Base-by-base conservation (phyloP, 306 rosid species). In the Quercus berberidifolia region DNA sequence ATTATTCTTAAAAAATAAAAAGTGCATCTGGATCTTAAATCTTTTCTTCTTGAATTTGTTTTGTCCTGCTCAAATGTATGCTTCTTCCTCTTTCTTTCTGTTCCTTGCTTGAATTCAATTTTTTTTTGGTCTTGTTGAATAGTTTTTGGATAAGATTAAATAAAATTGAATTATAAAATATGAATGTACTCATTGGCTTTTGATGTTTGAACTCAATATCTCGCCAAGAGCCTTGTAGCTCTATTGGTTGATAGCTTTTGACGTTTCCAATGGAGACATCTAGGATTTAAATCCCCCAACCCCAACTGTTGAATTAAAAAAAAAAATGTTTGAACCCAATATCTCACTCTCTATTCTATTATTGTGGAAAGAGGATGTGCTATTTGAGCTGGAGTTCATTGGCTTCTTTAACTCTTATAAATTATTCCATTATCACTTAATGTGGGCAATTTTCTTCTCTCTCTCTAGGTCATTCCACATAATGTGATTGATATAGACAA, bases 401-500 rank as follows among this genome's bases (percentile, higher is more conserved):
- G 17, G 4, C 7, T 26, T 62, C 11, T 67, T 3, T 31, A 4
- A 10, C 52, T 65, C 70, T 60, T 30, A 60, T 14, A 19, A 12
- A 12, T 23, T 51, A 8, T 17, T 49, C 25, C 6, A 0, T 43
- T 20, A 49, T 51, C 11, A 6, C 31, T 46, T 43, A 71, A 71
- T 49, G n/a, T 33, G 3, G 20, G 56, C 9, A 68, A 19, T 70
- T 81, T 10, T 56, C 33, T 82, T 52, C 43, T 38, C 10, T 35
- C 41, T 38, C 10, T 38, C 43, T 69, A 94, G 98, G 86, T 73
- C 76, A 58, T 80, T 82, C 31, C 79, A 52, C 77, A 58, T 30
- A 87, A 87, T 35, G 88, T 88, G 81, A 89, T 92, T 77, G 90
- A 89, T 69, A 52, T 92, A 41, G 92, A 89, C 55, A 17, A 84